Evolutionary conservation across 495 filamentous ascomycete genomes (phyloP).

Genomic region (Thermochaetoides thermophila): DNA sequence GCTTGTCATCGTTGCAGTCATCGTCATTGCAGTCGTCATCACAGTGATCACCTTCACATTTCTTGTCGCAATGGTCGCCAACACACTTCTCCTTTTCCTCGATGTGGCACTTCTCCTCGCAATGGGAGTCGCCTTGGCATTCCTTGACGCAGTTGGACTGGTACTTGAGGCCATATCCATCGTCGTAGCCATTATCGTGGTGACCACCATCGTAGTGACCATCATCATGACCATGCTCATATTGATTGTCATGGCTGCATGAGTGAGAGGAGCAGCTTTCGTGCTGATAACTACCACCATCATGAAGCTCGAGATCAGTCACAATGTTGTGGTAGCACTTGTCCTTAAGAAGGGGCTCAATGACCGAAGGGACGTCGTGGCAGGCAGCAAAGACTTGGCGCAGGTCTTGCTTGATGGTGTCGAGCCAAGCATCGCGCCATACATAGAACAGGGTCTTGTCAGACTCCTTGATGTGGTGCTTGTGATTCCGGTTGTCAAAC

Average conservation of each 20-base stretch:
- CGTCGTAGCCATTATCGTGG: too few species aligned
- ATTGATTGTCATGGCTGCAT: too few species aligned
- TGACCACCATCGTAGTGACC: too few species aligned
- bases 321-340: conserved; percentile 1
- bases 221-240: too few species aligned
- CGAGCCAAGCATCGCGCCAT: not conserved
- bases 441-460: not conserved
- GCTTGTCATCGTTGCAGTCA: not conserved
- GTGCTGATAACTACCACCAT: too few species aligned
- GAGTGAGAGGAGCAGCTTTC: too few species aligned
- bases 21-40: not conserved
- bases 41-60: not conserved
- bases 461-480: not conserved
- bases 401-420: not conserved
- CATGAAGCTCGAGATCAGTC: too few species aligned
- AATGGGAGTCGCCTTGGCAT: not conserved
- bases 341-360: not conserved
- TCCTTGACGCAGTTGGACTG: not conserved
- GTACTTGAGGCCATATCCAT: not conserved
- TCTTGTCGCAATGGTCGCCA: not conserved
- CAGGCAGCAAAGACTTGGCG: conserved; percentile 2
- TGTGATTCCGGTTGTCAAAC: not conserved
- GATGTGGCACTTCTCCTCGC: not conserved
- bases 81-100: not conserved
- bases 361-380: not conserved